A percentile compares a stretch with the other conserved stretches of the same genome.
Evolutionary conservation across 2,329 filamentous ascomycete species (phyloP).

Genomic region (Aspergillus phoenicis): DNA sequence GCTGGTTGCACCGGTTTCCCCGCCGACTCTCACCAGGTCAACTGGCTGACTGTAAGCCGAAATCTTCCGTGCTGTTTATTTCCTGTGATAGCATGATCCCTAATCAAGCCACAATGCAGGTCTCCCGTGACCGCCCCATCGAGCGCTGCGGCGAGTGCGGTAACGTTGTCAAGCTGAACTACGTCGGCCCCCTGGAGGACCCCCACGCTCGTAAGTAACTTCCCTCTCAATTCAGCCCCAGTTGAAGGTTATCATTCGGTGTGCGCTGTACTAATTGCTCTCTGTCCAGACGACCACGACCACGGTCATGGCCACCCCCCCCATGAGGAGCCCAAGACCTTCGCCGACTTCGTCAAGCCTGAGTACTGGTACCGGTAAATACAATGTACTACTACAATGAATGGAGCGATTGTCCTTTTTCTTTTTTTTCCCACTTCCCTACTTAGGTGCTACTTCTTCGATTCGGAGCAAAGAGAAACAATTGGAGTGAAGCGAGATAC

Average conservation of each 20-base stretch:
- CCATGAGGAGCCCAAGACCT: slow-evolving; percentile 87
- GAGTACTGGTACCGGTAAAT: slow-evolving; percentile 77
- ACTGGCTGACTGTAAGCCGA: slow-evolving; percentile 80
- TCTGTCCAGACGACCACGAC: slow-evolving; percentile 40
- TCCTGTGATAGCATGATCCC: slow-evolving; percentile 22
- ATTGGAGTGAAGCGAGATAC: background rate
- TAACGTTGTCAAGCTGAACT: slow-evolving; percentile 96
- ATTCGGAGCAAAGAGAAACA: background rate
- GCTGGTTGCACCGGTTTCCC: slow-evolving; percentile 93
- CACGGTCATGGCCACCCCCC: slow-evolving; percentile 48
- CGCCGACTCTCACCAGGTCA: slow-evolving; percentile 84
- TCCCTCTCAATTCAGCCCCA: background rate
- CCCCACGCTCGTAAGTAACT: slow-evolving; percentile 56
- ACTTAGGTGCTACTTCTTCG: background rate
- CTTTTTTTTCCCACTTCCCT: background rate
- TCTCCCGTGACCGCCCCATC: slow-evolving; percentile 84
- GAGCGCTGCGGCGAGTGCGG: slow-evolving; percentile 98
- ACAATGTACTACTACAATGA: slow-evolving; percentile 19
- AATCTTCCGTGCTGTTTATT: background rate
- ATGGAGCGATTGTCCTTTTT: slow-evolving; percentile 18
- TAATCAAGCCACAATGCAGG: slow-evolving; percentile 49
- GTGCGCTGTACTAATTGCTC: slow-evolving; percentile 19
- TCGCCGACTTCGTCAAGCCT: slow-evolving; percentile 93
- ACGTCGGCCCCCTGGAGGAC: slow-evolving; percentile 80
- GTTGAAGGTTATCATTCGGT: background rate